phyloP scores from a whole-genome alignment of 1,139 yeast species.

The Geotrichum histeridarum region DNA sequence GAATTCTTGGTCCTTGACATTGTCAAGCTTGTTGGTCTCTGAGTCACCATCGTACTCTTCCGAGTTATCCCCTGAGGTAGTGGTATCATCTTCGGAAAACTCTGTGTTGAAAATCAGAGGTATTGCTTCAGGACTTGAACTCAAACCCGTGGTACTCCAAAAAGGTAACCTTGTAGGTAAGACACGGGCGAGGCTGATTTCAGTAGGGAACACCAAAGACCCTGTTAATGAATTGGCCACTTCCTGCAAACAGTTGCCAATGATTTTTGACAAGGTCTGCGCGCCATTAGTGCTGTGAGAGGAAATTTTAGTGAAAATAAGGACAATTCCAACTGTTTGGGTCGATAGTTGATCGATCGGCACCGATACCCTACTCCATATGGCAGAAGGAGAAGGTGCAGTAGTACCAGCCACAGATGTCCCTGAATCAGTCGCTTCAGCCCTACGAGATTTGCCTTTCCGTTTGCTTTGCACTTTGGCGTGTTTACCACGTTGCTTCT shows the following conservation, averaged over 20 bases:
- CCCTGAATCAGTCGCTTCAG: background rate
- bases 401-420: background rate
- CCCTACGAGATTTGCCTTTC: background rate
- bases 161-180: too few species aligned
- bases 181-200: too few species aligned
- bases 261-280: too few species aligned
- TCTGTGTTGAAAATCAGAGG: background rate
- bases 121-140: background rate
- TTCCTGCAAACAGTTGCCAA: too few species aligned
- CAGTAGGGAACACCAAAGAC: too few species aligned
- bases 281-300: background rate
- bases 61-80: background rate
- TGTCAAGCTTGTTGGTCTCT: background rate
- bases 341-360: background rate
- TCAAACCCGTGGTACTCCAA: background rate
- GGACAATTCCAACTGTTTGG: background rate
- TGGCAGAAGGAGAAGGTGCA: background rate
- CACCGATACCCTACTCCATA: background rate
- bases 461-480: background rate
- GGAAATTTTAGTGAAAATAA: background rate
- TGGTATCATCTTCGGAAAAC: background rate
- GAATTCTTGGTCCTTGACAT: background rate
- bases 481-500: background rate
- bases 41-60: slow-evolving; percentile 1
- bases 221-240: too few species aligned